Conservation (phyloP, 2,329 filamentous ascomycete species). For the Rasamsonia emersonii region DNA sequence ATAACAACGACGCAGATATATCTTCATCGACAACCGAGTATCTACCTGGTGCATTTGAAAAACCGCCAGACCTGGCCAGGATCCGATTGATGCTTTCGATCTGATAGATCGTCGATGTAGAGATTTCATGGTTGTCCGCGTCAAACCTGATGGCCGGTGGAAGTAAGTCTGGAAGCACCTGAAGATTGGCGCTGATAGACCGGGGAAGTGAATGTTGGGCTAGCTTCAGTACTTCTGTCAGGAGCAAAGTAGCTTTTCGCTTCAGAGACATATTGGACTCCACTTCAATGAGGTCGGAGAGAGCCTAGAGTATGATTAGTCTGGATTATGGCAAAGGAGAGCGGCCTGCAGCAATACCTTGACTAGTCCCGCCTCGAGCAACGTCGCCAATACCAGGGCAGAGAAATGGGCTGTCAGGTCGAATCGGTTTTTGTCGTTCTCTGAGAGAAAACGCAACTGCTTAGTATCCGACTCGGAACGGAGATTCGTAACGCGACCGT, state of each 20-base stretch:
- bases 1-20: constrained; percentile 34
- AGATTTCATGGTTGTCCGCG: constrained; percentile 64
- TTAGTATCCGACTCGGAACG: constrained; percentile 52
- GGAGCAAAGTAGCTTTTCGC: constrained; percentile 79
- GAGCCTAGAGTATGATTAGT: constrained; percentile 26
- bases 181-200: constrained; percentile 72
- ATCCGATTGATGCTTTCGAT: constrained; percentile 96
- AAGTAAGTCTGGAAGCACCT: constrained; percentile 81
- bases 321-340: neutral
- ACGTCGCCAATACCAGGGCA: constrained; percentile 72
- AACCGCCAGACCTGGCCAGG: constrained; percentile 66
- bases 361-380: constrained; percentile 73
- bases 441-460: constrained; percentile 48
- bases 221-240: constrained; percentile 86
- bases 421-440: constrained; percentile 54
- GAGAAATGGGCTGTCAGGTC: constrained; percentile 94
- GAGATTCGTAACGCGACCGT: constrained; percentile 84
- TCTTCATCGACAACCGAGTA: constrained; percentile 38
- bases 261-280: constrained; percentile 51
- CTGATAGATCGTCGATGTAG: constrained; percentile 89
- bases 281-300: constrained; percentile 43
- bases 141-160: constrained; percentile 64
- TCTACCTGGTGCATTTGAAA: constrained; percentile 29
- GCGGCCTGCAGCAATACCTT: constrained; percentile 22
- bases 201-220: constrained; percentile 76